Percentiles rank a stretch among this genome's conserved stretches.
These are phyloP conservation scores for Wilhelminamyces savonicus DNA, from an alignment of 805 yeast genomes.

Conservation along the genomic window DNA sequence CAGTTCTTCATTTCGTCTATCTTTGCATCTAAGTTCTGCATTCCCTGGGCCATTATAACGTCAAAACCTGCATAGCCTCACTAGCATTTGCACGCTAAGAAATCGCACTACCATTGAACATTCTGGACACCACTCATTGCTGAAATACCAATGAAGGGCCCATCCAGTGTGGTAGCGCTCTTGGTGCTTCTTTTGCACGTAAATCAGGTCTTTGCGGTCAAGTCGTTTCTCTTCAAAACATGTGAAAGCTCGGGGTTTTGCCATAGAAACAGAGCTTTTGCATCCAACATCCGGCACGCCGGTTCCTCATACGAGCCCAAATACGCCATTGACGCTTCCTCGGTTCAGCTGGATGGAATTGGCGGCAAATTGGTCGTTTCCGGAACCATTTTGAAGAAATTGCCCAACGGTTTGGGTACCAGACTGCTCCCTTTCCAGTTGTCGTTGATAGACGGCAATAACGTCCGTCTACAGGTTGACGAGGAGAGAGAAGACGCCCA, in stretches of 20 bases:
- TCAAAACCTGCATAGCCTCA: no score
- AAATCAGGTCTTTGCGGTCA: conserved; percentile 32
- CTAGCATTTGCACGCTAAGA: no score
- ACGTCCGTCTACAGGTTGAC: conserved; percentile 58
- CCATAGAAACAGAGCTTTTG: conserved; percentile 66
- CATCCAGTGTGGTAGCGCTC: no score
- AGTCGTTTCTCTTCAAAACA: conserved; percentile 63
- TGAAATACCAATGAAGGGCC: no score
- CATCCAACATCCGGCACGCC: conserved; percentile 18
- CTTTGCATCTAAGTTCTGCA: no score
- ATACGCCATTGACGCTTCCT: conserved; percentile 17
- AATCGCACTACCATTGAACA: no score
- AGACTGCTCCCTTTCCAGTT: conserved; percentile 51
- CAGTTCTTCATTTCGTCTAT: no score
- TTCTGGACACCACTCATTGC: no score
- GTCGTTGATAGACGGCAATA: conserved; percentile 48
- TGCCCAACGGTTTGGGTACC: conserved; percentile 10
- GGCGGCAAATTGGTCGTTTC: conserved; percentile 23
- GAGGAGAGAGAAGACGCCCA: conserved; percentile 35
- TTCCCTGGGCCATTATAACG: no score
- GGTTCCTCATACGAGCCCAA: conserved; percentile 8
- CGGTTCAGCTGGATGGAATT: conserved; percentile 6
- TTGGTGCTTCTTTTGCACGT: no score
- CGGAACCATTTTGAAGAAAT: conserved; percentile 43
- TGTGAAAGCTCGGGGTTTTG: conserved; percentile 86